Base-by-base conservation (phyloP, 495 filamentous ascomycete species). In the Lasiosphaeris hirsuta region DNA sequence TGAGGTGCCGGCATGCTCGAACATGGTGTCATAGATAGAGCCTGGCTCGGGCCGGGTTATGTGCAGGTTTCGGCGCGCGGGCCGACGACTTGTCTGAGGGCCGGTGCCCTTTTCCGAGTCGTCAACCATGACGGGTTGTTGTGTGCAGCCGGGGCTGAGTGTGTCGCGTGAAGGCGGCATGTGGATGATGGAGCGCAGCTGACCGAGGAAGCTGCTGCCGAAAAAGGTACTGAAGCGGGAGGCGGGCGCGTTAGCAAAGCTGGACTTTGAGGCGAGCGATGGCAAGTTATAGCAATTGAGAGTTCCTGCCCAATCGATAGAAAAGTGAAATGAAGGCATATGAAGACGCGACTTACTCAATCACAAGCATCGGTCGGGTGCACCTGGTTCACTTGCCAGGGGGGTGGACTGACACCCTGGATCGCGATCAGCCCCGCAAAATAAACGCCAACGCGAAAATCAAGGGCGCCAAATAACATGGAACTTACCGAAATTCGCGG, bases 11-110 rank as follows among this genome's bases (percentile, higher is more conserved):
- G 69, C 67, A 63, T 79, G 18, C 37, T 76, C 68, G 52, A 73
- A 69, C 59, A 80, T 70, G 55, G 74, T 77, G 60, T 77, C 75
- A 54, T 76, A 77, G 23, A 80, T 57, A 4, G 77, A 80, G 19
- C 75, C 74, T 10, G 63, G 57, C 44, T 75, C 66, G 18, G 76
- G 72, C 1, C 61, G 59, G 11, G 59, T 68, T 15, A 70, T 62
- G 54, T 57, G 61, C 51, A 39, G n/a, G 30, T 19, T 48, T 33
- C 42, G 37, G 18, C 23, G 23, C 23, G 23, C 23, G 23, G 23
- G 23, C 23, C 23, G 23, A 30, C 23, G 23, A 5, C 23, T 30
- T 30, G 23, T 30, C 23, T 30, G 23, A 5, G 23, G 23, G 2
- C 23, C 23, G 23, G 23, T 5, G 5, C 23, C 23, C 23, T 30